Evolutionary conservation across 2,329 filamentous ascomycete species (phyloP).

Genomic region (Coniella vitis): DNA sequence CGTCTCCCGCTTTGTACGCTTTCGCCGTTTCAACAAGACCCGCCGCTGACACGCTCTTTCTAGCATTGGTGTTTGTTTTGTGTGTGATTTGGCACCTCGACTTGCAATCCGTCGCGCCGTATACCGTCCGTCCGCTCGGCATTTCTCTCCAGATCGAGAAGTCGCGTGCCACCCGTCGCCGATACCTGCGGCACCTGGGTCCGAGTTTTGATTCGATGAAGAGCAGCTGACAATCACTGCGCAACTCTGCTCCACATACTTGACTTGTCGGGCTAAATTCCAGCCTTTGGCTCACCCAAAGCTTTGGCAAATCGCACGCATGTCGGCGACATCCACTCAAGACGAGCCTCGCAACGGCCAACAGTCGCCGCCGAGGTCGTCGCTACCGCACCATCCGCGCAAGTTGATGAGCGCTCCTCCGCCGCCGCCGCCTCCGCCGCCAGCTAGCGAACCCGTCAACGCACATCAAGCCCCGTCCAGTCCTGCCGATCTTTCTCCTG

Average conservation of each 20-base stretch:
- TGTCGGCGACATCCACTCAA: background rate
- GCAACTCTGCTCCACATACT: too few species aligned
- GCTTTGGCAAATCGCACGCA: background rate
- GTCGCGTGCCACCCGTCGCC: too few species aligned
- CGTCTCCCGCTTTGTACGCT: background rate
- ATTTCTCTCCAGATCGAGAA: too few species aligned
- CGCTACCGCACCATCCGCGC: slow-evolving; percentile 1
- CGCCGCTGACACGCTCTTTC: background rate
- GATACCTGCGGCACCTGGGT: too few species aligned
- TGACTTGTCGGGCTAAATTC: too few species aligned
- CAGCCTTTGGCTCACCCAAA: background rate
- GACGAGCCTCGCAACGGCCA: background rate
- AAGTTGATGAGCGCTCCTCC: background rate
- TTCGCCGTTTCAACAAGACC: background rate
- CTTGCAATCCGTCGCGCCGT: too few species aligned
- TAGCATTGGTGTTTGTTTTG: too few species aligned
- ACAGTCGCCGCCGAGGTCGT: background rate
- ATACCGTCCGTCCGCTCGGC: too few species aligned
- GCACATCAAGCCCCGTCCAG: background rate
- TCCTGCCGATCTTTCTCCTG: background rate
- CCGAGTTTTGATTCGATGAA: too few species aligned
- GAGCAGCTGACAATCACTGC: too few species aligned
- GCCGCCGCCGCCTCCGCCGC: background rate
- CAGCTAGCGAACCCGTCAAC: background rate
- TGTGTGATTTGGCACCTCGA: background rate